Conservation (phyloP, 2,329 filamentous ascomycete genomes). For the Trichophyton verrucosum region DNA sequence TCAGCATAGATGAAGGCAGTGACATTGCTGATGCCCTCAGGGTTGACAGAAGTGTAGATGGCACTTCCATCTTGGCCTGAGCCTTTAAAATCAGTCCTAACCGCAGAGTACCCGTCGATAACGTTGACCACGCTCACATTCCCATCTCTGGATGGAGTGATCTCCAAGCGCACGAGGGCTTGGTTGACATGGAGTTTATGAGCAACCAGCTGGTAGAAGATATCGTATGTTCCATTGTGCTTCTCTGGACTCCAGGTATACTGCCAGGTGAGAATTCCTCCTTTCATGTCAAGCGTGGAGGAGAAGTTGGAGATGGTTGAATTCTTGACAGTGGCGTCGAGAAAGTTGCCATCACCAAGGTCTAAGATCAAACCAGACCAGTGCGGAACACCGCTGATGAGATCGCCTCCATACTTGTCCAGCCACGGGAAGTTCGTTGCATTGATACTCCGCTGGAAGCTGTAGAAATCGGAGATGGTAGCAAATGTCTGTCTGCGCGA, state of each 20-base stretch:
- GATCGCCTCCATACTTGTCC: conserved; percentile 56
- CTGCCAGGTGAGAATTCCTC: conserved; percentile 51
- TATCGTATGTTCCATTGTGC: conserved; percentile 39
- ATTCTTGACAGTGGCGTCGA: conserved; percentile 50
- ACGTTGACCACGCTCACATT: conserved; percentile 53
- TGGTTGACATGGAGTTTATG: conserved; percentile 52
- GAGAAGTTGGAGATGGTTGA: conserved; percentile 48
- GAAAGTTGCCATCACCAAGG: conserved; percentile 39
- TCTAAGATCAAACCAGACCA: conserved; percentile 51
- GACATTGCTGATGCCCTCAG: conserved; percentile 48
- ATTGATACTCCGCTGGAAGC: conserved; percentile 46
- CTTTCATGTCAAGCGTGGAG: conserved; percentile 50
- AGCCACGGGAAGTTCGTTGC: conserved; percentile 57
- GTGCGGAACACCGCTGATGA: conserved; percentile 59
- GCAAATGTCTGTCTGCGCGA: conserved; percentile 52
- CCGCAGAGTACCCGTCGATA: conserved; percentile 55
- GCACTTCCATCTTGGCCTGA: conserved; percentile 44
- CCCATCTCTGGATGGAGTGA: conserved; percentile 42
- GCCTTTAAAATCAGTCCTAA: conserved; percentile 47
- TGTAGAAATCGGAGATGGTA: conserved; percentile 56
- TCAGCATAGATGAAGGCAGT: conserved; percentile 47
- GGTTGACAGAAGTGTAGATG: conserved; percentile 55
- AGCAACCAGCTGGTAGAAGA: conserved; percentile 55
- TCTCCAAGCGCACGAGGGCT: conserved; percentile 47
- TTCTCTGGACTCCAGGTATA: conserved; percentile 52